phyloP scores from a whole-genome alignment of 768 basidiomycete species.

The Gautieria morchelliformis region DNA sequence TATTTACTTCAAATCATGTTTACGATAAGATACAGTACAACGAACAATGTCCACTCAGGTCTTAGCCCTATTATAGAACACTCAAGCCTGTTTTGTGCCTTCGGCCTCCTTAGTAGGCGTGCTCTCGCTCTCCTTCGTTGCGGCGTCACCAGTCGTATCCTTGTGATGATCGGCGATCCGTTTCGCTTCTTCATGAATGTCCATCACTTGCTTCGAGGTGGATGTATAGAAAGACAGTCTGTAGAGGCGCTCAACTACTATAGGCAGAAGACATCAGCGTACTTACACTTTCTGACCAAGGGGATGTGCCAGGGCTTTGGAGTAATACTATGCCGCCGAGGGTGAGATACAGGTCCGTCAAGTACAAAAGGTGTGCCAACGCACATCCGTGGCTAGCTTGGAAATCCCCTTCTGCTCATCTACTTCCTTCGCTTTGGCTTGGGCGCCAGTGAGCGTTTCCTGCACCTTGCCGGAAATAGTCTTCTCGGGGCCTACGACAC shows the following conservation, averaged over 20 bases:
- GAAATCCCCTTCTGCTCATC: conserved; percentile 76
- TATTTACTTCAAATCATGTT: too few species aligned
- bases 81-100: not conserved
- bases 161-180: conserved; percentile 67
- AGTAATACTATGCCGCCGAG: conserved; percentile 52
- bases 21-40: too few species aligned
- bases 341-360: not conserved
- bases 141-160: not conserved
- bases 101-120: not conserved
- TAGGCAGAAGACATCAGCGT: not conserved
- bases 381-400: conserved; percentile 60
- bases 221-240: conserved; percentile 66
- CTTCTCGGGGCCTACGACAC: conserved; percentile 68
- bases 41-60: too few species aligned
- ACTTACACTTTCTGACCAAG: conserved; percentile 61
- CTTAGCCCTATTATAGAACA: too few species aligned
- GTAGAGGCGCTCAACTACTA: not conserved
- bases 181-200: conserved; percentile 89
- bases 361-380: conserved; percentile 8
- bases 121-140: not conserved
- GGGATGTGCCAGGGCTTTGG: conserved; percentile 63
- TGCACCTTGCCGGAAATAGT: conserved; percentile 71
- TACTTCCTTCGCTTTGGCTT: conserved; percentile 59
- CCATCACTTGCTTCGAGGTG: conserved; percentile 79
- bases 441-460: conserved; percentile 50